Percentiles rank a stretch among this genome's conserved stretches.
These are phyloP conservation scores for Endoconidiophora laricicola DNA, from an alignment of 2,329 filamentous ascomycete genomes.

Conservation along the genomic window DNA sequence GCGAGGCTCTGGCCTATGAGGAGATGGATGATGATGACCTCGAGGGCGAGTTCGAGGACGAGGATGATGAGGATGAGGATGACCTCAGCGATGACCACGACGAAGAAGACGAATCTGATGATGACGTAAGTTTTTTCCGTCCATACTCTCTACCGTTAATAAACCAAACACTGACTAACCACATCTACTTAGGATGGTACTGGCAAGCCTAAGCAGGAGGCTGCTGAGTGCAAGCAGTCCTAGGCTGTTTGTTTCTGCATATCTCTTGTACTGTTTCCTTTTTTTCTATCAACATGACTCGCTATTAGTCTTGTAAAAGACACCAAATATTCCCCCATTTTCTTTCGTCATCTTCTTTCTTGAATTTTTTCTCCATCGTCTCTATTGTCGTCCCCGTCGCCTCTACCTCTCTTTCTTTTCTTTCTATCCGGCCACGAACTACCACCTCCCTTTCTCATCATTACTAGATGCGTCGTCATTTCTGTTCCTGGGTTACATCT, in stretches of 20 bases:
- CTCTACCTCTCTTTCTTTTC: too few relatives aligned
- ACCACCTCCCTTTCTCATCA: too few relatives aligned
- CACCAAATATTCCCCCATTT: too few relatives aligned
- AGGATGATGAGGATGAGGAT: conserved; percentile 82
- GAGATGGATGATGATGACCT: conserved; percentile 73
- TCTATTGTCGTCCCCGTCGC: too few relatives aligned
- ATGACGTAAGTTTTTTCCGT: conserved; percentile 40
- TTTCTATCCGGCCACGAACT: too few relatives aligned
- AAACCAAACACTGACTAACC: conserved; percentile 1
- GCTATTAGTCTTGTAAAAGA: not conserved
- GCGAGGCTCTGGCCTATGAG: conserved; percentile 92
- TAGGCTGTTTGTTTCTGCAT: conserved; percentile 27
- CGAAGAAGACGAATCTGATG: conserved; percentile 65
- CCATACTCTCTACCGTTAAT: not conserved
- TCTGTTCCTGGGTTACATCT: too few relatives aligned
- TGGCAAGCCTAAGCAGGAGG: conserved; percentile 83
- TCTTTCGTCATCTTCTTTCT: not conserved
- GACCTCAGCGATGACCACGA: conserved; percentile 73
- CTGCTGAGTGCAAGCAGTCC: conserved; percentile 92
- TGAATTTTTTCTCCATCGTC: not conserved
- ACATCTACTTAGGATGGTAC: conserved; percentile 49
- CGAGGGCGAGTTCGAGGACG: conserved; percentile 74
- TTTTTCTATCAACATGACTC: conserved; percentile 1
- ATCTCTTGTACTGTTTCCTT: not conserved
- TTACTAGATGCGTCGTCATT: too few relatives aligned